Conservation (phyloP, 2,329 filamentous ascomycete species). For the Fusarium coicis region DNA sequence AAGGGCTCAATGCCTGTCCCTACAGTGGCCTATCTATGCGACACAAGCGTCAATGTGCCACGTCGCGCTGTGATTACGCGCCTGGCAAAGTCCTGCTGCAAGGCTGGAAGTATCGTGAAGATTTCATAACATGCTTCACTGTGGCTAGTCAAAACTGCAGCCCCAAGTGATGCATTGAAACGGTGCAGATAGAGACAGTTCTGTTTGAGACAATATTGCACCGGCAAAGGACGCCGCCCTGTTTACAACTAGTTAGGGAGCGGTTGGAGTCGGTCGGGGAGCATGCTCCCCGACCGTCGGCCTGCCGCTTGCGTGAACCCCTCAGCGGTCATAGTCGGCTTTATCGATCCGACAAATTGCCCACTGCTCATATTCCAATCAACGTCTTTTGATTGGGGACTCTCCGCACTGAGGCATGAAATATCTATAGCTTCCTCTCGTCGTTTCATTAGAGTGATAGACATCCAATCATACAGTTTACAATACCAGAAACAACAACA, state of each 20-base stretch:
- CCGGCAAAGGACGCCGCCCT: background rate
- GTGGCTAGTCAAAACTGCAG: too few relatives aligned
- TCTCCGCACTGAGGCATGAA: background rate
- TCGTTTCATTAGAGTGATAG: rapidly evolving
- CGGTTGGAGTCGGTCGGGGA: background rate
- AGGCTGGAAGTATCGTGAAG: too few relatives aligned
- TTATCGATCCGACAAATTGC: background rate
- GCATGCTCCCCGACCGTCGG: background rate
- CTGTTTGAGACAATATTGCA: background rate
- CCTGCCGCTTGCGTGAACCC: background rate
- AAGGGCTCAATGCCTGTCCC: background rate
- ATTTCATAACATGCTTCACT: too few relatives aligned
- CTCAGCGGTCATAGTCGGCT: background rate
- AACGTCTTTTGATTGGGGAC: too few relatives aligned
- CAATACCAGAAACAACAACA: background rate
- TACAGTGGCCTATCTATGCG: too few relatives aligned
- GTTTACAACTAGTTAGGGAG: background rate
- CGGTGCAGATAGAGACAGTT: too few relatives aligned
- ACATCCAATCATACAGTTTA: background rate
- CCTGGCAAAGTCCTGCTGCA: too few relatives aligned
- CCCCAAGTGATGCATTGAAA: too few relatives aligned
- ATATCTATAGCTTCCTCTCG: background rate
- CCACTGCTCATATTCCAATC: background rate
- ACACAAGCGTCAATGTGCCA: too few relatives aligned
- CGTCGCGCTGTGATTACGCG: too few relatives aligned